Conservation (phyloP, 2,329 filamentous ascomycete genomes). For the Pseudogymnoascus sp. region DNA sequence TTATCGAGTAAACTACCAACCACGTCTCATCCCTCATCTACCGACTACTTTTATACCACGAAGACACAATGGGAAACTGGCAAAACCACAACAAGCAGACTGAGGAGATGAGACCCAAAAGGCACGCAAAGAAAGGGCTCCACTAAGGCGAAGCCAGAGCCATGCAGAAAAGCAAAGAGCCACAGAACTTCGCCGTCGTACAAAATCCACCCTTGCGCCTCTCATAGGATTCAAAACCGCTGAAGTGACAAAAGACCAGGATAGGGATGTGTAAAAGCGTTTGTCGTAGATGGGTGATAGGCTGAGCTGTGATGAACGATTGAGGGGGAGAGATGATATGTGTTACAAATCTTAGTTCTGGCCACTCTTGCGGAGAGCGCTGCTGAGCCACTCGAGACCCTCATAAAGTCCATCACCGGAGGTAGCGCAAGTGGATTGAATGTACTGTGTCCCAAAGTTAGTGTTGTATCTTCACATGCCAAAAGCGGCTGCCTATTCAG, state of each 20-base stretch:
- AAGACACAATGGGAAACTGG: conserved; percentile 16
- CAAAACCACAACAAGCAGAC: conserved; percentile 21
- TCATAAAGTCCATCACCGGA: conserved; percentile 99
- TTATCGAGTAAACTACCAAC: conserved; percentile 30
- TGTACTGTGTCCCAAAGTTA: conserved; percentile 57
- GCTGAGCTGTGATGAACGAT: conserved; percentile 10
- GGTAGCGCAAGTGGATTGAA: conserved; percentile 98
- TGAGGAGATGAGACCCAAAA: conserved; percentile 22
- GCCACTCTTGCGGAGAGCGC: conserved; percentile 70
- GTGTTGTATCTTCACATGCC: conserved; percentile 11
- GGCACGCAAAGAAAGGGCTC: conserved; percentile 18
- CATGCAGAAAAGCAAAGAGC: conserved; percentile 22
- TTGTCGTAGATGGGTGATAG: conserved; percentile 5
- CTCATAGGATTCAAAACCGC: conserved; percentile 26
- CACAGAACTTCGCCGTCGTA: conserved; percentile 28
- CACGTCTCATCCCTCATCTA: conserved; percentile 28
- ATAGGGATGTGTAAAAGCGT: neutral
- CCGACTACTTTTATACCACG: conserved; percentile 30
- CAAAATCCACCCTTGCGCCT: conserved; percentile 30
- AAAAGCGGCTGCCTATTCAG: conserved; percentile 31
- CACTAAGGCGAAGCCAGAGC: conserved; percentile 20
- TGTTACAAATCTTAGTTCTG: conserved; percentile 45
- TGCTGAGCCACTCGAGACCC: conserved; percentile 90
- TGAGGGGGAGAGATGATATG: conserved; percentile 10
- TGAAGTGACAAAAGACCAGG: conserved; percentile 26